Evolutionary conservation across 2,329 filamentous ascomycete species (phyloP).

Genomic region (Metarhizium anisopliae): DNA sequence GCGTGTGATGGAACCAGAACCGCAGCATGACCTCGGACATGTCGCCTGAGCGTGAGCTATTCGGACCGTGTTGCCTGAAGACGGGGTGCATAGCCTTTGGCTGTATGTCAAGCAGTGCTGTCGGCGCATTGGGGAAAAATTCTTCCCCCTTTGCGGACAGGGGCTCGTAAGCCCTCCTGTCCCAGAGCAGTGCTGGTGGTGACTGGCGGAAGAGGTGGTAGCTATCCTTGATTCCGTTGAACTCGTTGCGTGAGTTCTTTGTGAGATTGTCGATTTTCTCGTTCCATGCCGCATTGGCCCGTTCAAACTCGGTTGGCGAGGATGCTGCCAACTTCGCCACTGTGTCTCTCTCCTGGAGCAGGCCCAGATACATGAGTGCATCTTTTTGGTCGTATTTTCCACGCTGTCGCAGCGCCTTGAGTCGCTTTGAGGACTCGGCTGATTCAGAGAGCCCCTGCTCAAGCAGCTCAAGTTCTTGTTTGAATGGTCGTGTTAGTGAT

Average conservation of each 20-base stretch:
- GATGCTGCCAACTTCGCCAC: conserved; percentile 13
- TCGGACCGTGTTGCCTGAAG: conserved; percentile 35
- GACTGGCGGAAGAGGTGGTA: conserved; percentile 39
- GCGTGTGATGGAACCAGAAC: conserved; percentile 31
- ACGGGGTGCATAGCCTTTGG: conserved; percentile 45
- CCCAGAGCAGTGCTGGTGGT: conserved; percentile 53
- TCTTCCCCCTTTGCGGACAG: conserved; percentile 50
- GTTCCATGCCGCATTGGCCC: conserved; percentile 25
- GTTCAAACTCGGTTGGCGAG: conserved; percentile 16
- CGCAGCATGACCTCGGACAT: conserved; percentile 40
- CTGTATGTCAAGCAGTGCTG: conserved; percentile 57
- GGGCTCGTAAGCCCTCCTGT: conserved; percentile 63
- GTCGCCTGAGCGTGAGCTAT: conserved; percentile 33
- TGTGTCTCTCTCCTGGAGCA: conserved; percentile 25
- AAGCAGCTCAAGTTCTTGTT: conserved; percentile 32
- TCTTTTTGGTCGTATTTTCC: conserved; percentile 15
- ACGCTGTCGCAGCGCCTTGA: conserved; percentile 20
- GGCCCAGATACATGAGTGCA: conserved; percentile 15
- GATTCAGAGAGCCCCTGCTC: conserved; percentile 17
- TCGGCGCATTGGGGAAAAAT: conserved; percentile 53
- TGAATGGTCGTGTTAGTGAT: conserved; percentile 28
- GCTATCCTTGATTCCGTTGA: conserved; percentile 41
- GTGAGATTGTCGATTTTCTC: conserved; percentile 22
- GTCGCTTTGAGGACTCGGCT: conserved; percentile 9
- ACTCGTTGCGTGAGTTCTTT: conserved; percentile 25